These are phyloP conservation scores for Aspergillus novofumigatus DNA, from an alignment of 2,329 filamentous ascomycete genomes.

Conservation along the genomic window DNA sequence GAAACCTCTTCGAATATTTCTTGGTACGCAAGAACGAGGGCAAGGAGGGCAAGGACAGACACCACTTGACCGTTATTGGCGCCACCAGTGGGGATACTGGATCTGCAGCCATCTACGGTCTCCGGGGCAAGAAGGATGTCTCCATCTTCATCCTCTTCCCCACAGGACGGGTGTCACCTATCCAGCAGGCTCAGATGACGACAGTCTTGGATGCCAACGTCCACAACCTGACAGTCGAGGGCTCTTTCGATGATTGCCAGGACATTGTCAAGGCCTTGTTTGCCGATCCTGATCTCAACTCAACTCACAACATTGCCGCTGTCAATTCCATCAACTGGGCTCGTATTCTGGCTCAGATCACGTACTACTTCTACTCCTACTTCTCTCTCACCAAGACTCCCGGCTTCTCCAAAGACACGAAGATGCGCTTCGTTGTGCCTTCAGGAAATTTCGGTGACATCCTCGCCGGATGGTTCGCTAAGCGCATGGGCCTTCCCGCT, in stretches of 20 bases:
- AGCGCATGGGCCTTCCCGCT: conserved; percentile 79
- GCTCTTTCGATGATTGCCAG: conserved; percentile 95
- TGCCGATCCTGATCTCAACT: conserved; percentile 77
- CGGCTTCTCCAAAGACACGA: conserved; percentile 54
- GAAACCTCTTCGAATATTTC: conserved; percentile 70
- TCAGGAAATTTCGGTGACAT: conserved; percentile 98
- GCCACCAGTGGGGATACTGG: conserved; percentile 85
- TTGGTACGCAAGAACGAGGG: conserved; percentile 43
- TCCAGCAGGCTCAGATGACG: conserved; percentile 97
- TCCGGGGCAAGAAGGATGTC: conserved; percentile 93
- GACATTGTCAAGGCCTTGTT: conserved; percentile 95
- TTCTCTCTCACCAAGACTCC: conserved; percentile 67
- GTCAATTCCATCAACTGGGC: conserved; percentile 98
- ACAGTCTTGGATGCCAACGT: conserved; percentile 87
- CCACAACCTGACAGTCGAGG: conserved; percentile 83
- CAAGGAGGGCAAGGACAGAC: conserved; percentile 53
- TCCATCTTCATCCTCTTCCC: conserved; percentile 94
- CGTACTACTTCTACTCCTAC: conserved; percentile 95
- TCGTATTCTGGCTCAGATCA: conserved; percentile 91
- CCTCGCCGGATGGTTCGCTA: conserved; percentile 81
- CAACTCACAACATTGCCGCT: conserved; percentile 76
- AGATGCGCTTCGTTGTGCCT: conserved; percentile 79
- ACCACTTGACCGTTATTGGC: conserved; percentile 81
- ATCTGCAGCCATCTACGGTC: conserved; percentile 91
- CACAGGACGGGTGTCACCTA: conserved; percentile 81